Evolutionary conservation across 352 stramenopile species (phyloP).

Genomic region (Globisporangium cylindrosporum): DNA sequence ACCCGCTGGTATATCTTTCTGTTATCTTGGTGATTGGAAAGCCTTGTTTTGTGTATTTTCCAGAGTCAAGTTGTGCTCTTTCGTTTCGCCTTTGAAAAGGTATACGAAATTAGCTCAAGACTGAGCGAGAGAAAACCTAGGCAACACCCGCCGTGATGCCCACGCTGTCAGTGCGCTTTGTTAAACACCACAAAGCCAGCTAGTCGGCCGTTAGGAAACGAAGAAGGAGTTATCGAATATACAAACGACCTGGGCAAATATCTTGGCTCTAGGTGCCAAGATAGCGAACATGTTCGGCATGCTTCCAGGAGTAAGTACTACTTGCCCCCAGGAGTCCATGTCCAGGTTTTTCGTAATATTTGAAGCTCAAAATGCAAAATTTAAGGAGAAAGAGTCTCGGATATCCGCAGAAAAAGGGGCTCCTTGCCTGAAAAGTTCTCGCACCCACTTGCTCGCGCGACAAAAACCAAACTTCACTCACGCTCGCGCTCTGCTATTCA

Average conservation of each 20-base stretch:
- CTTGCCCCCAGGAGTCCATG: not conserved
- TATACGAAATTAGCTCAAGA: not conserved
- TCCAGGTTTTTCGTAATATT: not conserved
- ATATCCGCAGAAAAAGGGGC: not conserved
- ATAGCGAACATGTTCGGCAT: not conserved
- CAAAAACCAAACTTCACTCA: slow-evolving; percentile 9
- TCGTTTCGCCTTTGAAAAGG: not conserved
- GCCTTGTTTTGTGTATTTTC: not conserved
- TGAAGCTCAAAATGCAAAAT: not conserved
- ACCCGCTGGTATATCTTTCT: no score
- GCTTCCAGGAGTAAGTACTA: not conserved
- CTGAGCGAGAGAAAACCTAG: no score
- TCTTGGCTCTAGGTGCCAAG: no score
- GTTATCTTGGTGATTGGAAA: not conserved
- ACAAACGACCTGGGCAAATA: not conserved
- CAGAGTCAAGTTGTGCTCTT: not conserved
- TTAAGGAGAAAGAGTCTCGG: not conserved
- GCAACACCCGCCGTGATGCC: not conserved
- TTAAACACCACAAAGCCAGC: no score
- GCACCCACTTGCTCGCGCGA: not conserved
- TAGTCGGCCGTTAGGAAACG: no score
- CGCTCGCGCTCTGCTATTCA: not conserved
- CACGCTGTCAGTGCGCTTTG: slow-evolving; percentile 1
- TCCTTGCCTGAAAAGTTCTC: not conserved
- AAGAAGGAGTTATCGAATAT: not conserved